Evolutionary conservation across 2,329 filamentous ascomycete species (phyloP), one percentile per base, ranked within the genome.

Genomic region (Xylaria sp.): DNA sequence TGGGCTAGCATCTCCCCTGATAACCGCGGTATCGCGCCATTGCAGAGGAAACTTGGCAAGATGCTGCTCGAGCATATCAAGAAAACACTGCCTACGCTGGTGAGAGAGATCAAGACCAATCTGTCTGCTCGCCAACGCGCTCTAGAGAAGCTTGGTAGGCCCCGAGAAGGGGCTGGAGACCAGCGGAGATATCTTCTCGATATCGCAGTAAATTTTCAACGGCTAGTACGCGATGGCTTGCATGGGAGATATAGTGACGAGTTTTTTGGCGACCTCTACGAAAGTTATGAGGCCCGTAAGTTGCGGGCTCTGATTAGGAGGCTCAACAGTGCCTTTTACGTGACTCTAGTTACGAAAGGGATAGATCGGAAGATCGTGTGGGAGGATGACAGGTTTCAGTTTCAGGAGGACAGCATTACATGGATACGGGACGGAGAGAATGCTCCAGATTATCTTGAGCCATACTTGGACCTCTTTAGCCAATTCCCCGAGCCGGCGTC

Each of bases 261-360:
- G 12, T 65, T 65, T 51, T 65, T 65, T 46, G 62, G 62, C 18
- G 54, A 20, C 1, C 44, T 58, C 8, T n/a, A 65, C 37, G n/a
- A 57, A 28, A 20, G 25, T 8, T 18, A 37, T 3, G 54, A 57
- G 12, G 18, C 23, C 7, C 52, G 52, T 8, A 65, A 55, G 12
- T 39, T 65, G 23, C 52, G 62, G 15, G 62, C 62, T 55, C 25
- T 23, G 25, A 39, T 65, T 15, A 51, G 55, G 23, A 65, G 31
- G 23, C 63, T 65, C 46, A 65, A 59, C 25, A 28, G 54, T 59
- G 63, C 54, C 28, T 65, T 65, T 25, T 59, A 59, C 41, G 63
- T 37, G 13, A 65, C 63, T 20, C 20, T 65, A 13, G 44, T 65
- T 13, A 59, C 55, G 6, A 65, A 59, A 20, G 63, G 63, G 1